A percentile compares a stretch with the other conserved stretches of the same genome.
Evolutionary conservation across 176 grass and related monocot genomes (phyloP).

Genomic region (Pharus latifolius): DNA sequence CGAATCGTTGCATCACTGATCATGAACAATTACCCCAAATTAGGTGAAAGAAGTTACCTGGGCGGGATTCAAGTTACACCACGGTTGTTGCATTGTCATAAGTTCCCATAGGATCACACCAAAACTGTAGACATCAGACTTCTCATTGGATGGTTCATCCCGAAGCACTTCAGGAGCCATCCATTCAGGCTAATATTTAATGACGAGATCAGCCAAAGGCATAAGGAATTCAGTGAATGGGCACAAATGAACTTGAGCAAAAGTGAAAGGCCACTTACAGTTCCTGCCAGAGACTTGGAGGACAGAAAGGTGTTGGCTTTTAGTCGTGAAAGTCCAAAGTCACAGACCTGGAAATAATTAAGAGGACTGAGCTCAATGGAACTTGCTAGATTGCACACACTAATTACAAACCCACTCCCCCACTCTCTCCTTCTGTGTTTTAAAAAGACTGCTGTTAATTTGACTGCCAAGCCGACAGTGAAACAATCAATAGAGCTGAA

Average conservation of each 20-base stretch:
- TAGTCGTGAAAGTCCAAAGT: slow-evolving; percentile 95
- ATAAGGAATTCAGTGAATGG: not conserved
- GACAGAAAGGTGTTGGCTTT: slow-evolving; percentile 92
- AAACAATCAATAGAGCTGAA: no score
- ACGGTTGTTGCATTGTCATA: slow-evolving; percentile 96
- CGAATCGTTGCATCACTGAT: not conserved
- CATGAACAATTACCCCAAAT: not conserved
- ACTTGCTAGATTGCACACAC: no score
- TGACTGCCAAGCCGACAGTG: no score
- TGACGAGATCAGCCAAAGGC: not conserved
- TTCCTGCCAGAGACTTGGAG: slow-evolving; percentile 93
- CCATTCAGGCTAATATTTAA: slow-evolving; percentile 84
- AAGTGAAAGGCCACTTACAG: slow-evolving; percentile 52
- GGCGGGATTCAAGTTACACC: slow-evolving; percentile 88
- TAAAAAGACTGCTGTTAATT: no score
- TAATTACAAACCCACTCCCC: no score
- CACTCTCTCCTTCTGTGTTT: no score
- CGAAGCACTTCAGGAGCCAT: slow-evolving; percentile 98
- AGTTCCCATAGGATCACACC: slow-evolving; percentile 95
- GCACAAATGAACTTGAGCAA: not conserved
- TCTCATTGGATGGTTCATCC: slow-evolving; percentile 97
- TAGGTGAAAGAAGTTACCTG: slow-evolving; percentile 36
- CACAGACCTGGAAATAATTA: slow-evolving; percentile 57
- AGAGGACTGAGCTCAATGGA: not conserved
- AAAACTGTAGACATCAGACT: slow-evolving; percentile 94